Base-by-base conservation (phyloP, 2,329 filamentous ascomycete genomes). In the Beauveria australis region DNA sequence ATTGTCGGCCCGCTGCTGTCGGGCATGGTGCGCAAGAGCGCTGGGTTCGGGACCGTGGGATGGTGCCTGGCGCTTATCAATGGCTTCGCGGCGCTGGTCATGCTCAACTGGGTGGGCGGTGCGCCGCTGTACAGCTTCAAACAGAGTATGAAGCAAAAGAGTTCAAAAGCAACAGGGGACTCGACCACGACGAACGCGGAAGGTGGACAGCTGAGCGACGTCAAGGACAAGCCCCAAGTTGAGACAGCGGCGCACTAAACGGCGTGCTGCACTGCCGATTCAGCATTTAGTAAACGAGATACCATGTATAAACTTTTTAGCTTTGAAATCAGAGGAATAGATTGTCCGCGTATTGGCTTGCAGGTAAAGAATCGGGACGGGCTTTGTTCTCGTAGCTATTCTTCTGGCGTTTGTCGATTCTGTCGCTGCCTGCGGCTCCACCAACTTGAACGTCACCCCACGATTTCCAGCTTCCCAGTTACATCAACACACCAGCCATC, bases 1-100 rank as follows among this genome's bases (percentile, higher is more conserved):
- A 58, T 74, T 37, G 46, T 69, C 18, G 72, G 72, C 1, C 72
- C 72, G 6, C 66, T 74, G 10, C 63, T 74, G 63, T 71, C 71
- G 16, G 72, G 72, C 6, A 65, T 74, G 62, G 69, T 74, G 22
- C 66, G 70, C n/a, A 65, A 74, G 26, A 66, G 49, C 28, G 66
- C 67, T 26, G 72, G 71, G 28, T 74, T 71, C 69, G 63, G 64
- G n/a, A 66, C 71, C 16, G 67, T 73, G 26, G 70, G 70, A 26
- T 73, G 70, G 72, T 66, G 61, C 43, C 53, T 74, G 59, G 72
- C 64, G 9, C 48, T 73, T 8, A 30, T 73, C 18, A 68, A 66
- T 8, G 66, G 65, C 44, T 63, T 68, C 33, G 72, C 72, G 14
- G 64, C 66, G 10, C 61, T 72, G 22, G 64, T 65, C 5, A 67